These are phyloP conservation scores for Hirschioporus abietinus DNA, from an alignment of 768 basidiomycete genomes.

Conservation along the genomic window DNA sequence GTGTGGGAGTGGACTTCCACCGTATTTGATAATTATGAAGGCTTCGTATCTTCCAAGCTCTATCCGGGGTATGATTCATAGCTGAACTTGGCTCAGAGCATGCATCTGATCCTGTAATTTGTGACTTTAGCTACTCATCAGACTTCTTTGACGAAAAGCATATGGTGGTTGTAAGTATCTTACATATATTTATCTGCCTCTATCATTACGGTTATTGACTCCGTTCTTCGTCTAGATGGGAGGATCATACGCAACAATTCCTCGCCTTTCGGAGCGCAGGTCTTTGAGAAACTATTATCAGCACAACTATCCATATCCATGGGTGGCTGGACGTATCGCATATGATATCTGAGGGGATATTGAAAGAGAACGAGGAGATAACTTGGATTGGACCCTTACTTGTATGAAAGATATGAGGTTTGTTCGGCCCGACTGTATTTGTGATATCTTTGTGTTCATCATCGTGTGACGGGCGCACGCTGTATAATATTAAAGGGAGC, in stretches of 20 bases:
- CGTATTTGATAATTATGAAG: conserved; percentile 60
- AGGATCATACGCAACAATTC: conserved; percentile 84
- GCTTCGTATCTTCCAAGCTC: conserved; percentile 66
- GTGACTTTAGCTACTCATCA: conserved; percentile 54
- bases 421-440: background rate
- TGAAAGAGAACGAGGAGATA: background rate
- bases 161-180: conserved; percentile 71
- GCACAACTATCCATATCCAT: conserved; percentile 84
- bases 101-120: background rate
- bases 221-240: conserved; percentile 54
- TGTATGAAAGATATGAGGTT: background rate
- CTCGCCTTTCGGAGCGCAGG: conserved; percentile 70
- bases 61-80: conserved; percentile 72
- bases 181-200: background rate
- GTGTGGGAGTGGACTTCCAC: conserved; percentile 99
- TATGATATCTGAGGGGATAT: conserved; percentile 38
- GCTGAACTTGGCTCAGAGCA: background rate
- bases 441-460: too few species aligned
- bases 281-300: conserved; percentile 90
- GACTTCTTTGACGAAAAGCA: conserved; percentile 93
- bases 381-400: background rate
- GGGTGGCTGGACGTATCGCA: conserved; percentile 70
- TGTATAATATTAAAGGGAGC: too few species aligned
- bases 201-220: conserved; percentile 12
- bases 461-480: too few species aligned